Base-by-base conservation (phyloP, 768 basidiomycete species). In the Boletus rubropictus region DNA sequence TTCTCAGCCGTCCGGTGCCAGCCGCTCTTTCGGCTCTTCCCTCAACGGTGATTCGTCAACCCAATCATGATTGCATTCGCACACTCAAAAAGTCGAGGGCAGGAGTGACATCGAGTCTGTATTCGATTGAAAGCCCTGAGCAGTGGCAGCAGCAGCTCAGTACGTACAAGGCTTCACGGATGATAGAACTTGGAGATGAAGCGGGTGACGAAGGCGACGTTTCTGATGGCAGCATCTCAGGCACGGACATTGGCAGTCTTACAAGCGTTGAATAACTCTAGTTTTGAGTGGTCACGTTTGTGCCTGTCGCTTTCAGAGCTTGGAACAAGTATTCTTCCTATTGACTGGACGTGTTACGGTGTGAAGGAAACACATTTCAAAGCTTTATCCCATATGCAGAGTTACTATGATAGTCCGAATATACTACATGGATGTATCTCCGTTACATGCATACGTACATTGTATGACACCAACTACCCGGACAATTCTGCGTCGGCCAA, bases 11-110 rank as follows among this genome's bases (percentile, higher is more conserved):
- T 65, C 66, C 11, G 56, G 55, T 41, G 47, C 61, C 33, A 60
- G 64, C 48, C 60, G 67, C 32, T 60, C 70, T 25, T 60, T 69
- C 42, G 72, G 70, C 52, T 62, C 64, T 43, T 53, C 64, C 57
- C 66, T 71, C 66, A 78, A 79, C 51, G 77, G 77, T 75, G 69
- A 71, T 70, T 74, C 66, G 64, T 64, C 65, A 63, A 62, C 63
- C 43, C 64, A 58, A 44, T 70, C 67, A 58, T 71, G 58, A 66
- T 69, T 66, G 50, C 61, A 48, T 66, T 55, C 46, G 58, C 65
- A 56, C 61, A 67, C 65, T 67, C 63, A 67, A 65, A 67, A 35
- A 50, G 29, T 61, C 62, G 56, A 69, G 65, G 51, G 59, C 57
- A 61, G 63, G 59, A n/a, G 46, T 38, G 14, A 51, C 53, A 46